Base-by-base conservation (phyloP, 75 land plant species). In the Picea sitchensis region DNA sequence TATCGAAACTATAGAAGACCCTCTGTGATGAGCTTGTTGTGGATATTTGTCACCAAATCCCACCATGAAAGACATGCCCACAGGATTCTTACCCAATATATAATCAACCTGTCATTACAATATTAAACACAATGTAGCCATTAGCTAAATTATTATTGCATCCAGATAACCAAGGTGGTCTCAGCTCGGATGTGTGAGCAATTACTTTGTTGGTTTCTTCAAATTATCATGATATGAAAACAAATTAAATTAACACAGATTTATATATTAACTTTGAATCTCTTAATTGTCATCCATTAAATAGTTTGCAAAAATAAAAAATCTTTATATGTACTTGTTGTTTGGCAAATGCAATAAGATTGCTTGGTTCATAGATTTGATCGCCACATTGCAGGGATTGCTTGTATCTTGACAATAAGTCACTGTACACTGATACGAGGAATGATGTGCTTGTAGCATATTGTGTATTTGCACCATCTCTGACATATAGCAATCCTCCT, bases 391-490 rank as follows among this genome's bases (percentile, higher is more conserved):
- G 2, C 44, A 90, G 77, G 2, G 80, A 76, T 56, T 83, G 85
- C 17, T 83, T 79, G 80, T 83, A 61, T 31, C 61, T 73, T 13
- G 80, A 76, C 18, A 90, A 87, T 11, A 88, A 15, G 58, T 92
- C 89, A 59, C 84, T 76, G 80, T 90, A 96, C 2, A 89, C 69
- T 38, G 81, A 80, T 72, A 85, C 78, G 44, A 96, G 47, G 75
- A 88, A 79, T 5, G 99, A 82, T 11, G 90, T 82, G n/a, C 92
- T 85, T 7, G 90, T 90, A 18, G 76, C 93, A 63, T 96, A 94
- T 76, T 94, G 99, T 0, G 95, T 88, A 86, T 96, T 96, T 41
- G 99, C 98, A 30, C 99, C 99, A 62, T 88, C 87, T 74, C 99
- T 84, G 32, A 91, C 77, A 78, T 94, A 88, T n/a, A 96, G 62